phyloP scores from a whole-genome alignment of 1,139 yeast species.

The Debaryomyces subglobosus region DNA sequence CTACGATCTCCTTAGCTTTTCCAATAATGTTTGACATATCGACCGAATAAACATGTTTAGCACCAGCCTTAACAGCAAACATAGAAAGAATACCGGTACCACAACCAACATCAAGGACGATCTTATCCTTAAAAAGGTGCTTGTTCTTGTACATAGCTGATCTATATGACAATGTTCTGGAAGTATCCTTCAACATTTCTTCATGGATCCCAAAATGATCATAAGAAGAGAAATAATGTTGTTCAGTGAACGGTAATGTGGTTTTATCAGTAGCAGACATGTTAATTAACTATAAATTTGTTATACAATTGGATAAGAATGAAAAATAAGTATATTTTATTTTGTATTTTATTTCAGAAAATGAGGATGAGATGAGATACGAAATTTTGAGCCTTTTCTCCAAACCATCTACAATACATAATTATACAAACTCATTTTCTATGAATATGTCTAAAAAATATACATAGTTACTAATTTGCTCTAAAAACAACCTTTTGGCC shows the following conservation, averaged over 20 bases:
- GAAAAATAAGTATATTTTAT: slow-evolving; percentile 2
- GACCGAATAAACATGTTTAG: slow-evolving; percentile 94
- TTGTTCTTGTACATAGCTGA: slow-evolving; percentile 92
- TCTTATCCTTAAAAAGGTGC: slow-evolving; percentile 85
- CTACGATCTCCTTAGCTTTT: slow-evolving; percentile 87
- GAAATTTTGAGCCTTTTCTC: slow-evolving; percentile 2
- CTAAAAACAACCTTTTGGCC: slow-evolving; percentile 32
- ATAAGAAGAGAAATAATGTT: slow-evolving; percentile 92
- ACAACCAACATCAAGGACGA: slow-evolving; percentile 98
- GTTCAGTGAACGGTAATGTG: slow-evolving; percentile 66
- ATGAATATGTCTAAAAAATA: too few species aligned
- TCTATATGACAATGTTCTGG: slow-evolving; percentile 89
- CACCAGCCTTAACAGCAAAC: slow-evolving; percentile 99
- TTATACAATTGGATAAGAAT: slow-evolving; percentile 1
- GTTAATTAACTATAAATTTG: neutral
- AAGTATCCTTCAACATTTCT: slow-evolving; percentile 96
- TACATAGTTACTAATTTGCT: neutral
- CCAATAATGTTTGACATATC: slow-evolving; percentile 97
- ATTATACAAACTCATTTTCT: neutral
- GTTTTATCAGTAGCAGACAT: slow-evolving; percentile 56
- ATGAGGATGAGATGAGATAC: slow-evolving; percentile 7
- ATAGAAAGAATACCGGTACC: slow-evolving; percentile 96
- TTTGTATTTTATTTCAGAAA: neutral
- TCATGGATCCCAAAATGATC: slow-evolving; percentile 98
- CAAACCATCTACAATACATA: neutral